A percentile compares a stretch with the other conserved stretches of the same genome.
phyloP scores from a whole-genome alignment of 495 filamentous ascomycete genomes.

The Durotheca rogersii region DNA sequence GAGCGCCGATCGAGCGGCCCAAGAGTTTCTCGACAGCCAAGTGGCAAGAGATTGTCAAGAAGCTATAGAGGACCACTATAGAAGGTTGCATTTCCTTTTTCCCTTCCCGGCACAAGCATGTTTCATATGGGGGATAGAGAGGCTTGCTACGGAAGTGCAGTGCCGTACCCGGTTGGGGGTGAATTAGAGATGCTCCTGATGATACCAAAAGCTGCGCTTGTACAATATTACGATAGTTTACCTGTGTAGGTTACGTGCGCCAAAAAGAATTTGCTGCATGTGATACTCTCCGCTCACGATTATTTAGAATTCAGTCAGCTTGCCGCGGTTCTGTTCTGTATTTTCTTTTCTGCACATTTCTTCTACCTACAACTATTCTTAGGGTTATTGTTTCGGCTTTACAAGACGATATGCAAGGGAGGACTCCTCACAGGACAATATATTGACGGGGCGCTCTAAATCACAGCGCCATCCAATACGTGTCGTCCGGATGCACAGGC shows the following conservation, averaged over 20 bases:
- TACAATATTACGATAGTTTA: constrained; percentile 34
- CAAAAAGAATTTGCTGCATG: constrained; percentile 17
- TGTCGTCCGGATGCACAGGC: too few relatives aligned
- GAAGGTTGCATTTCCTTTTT: constrained; percentile 29
- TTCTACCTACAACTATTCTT: too few relatives aligned
- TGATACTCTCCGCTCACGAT: constrained; percentile 3
- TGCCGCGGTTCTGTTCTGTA: background rate
- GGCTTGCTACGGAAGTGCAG: constrained; percentile 24
- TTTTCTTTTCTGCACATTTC: background rate
- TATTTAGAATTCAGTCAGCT: background rate
- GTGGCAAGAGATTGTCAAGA: constrained; percentile 86
- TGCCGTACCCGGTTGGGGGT: constrained; percentile 32
- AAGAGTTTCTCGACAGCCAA: constrained; percentile 98
- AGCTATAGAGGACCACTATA: constrained; percentile 64
- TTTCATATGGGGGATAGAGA: constrained; percentile 42
- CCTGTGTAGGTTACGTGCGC: constrained; percentile 28
- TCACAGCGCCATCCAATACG: too few relatives aligned
- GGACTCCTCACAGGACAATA: too few relatives aligned
- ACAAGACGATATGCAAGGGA: too few relatives aligned
- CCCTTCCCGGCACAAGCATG: constrained; percentile 33
- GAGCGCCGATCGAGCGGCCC: constrained; percentile 79
- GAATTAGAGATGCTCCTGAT: constrained; percentile 35
- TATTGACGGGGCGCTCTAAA: too few relatives aligned
- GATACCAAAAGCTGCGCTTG: constrained; percentile 42
- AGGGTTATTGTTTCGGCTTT: too few relatives aligned